Conservation (phyloP, 164 flowering plant species). For the Vitis rotundifolia region DNA sequence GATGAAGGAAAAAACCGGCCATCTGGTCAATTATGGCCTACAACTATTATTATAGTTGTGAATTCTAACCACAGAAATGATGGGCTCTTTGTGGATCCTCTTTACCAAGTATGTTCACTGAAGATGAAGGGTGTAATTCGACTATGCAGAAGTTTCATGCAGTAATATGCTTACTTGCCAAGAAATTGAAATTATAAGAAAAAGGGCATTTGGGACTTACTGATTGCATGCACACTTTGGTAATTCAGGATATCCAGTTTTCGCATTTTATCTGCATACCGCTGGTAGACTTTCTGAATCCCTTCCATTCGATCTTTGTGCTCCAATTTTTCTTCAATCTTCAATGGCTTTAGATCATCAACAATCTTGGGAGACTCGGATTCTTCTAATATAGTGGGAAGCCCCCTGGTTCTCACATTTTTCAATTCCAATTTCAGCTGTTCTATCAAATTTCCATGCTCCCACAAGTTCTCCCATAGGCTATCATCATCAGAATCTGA, state of each 20-base stretch:
- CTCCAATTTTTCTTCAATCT: constrained; percentile 40
- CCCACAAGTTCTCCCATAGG: constrained; percentile 26
- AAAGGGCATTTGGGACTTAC: constrained; percentile 28
- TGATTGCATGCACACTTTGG: constrained; percentile 57
- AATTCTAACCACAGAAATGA: too few relatives aligned
- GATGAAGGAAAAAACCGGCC: too few relatives aligned
- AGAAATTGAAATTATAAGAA: not conserved
- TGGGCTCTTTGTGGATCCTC: too few relatives aligned
- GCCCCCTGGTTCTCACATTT: constrained; percentile 37
- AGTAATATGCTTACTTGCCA: not conserved
- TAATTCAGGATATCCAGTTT: constrained; percentile 57
- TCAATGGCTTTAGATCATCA: constrained; percentile 47
- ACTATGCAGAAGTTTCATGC: too few relatives aligned
- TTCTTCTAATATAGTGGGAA: constrained; percentile 68
- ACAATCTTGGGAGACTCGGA: constrained; percentile 35
- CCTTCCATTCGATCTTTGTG: constrained; percentile 43
- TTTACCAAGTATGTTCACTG: too few relatives aligned
- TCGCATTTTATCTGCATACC: constrained; percentile 52
- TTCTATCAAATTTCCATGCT: constrained; percentile 40
- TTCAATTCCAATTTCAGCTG: constrained; percentile 51
- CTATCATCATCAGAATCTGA: constrained; percentile 24
- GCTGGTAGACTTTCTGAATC: constrained; percentile 52
- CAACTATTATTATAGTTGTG: too few relatives aligned
- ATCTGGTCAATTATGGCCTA: too few relatives aligned
- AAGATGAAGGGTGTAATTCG: too few relatives aligned